Conservation (phyloP, 805 yeast genomes). For the Candida silvicultrix region DNA sequence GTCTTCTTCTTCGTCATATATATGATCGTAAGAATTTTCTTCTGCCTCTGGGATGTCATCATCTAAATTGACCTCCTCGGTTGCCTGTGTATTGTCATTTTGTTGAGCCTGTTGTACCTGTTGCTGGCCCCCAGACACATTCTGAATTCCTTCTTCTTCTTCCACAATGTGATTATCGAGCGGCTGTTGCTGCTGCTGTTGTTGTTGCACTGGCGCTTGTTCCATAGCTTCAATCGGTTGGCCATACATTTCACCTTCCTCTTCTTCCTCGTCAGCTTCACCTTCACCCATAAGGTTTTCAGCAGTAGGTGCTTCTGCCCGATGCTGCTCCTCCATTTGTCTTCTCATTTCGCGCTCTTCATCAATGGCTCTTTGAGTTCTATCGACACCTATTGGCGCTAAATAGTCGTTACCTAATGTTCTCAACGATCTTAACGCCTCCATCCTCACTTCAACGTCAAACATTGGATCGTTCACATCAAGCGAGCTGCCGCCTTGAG, state of each 20-base stretch:
- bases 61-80: slow-evolving; percentile 32
- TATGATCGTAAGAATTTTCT: slow-evolving; percentile 30
- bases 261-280: slow-evolving; percentile 9
- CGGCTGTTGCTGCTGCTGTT: neutral
- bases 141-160: neutral
- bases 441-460: slow-evolving; percentile 3
- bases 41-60: slow-evolving; percentile 39
- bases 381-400: slow-evolving; percentile 53
- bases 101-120: neutral
- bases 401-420: slow-evolving; percentile 42
- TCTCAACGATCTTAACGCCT: slow-evolving; percentile 26
- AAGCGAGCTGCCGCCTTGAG: slow-evolving; percentile 1
- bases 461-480: neutral
- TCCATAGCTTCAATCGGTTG: neutral
- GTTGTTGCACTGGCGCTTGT: slow-evolving; percentile 1
- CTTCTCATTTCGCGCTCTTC: slow-evolving; percentile 24
- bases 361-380: slow-evolving; percentile 39
- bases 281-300: slow-evolving; percentile 26
- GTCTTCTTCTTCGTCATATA: slow-evolving; percentile 26
- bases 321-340: slow-evolving; percentile 22
- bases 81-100: slow-evolving; percentile 7
- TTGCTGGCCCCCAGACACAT: neutral
- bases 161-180: neutral
- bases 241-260: neutral
- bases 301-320: slow-evolving; percentile 18